A percentile compares a stretch with the other conserved stretches of the same genome.
Evolutionary conservation across 768 basidiomycete species (phyloP).

Genomic region (Phallus indusiatus): DNA sequence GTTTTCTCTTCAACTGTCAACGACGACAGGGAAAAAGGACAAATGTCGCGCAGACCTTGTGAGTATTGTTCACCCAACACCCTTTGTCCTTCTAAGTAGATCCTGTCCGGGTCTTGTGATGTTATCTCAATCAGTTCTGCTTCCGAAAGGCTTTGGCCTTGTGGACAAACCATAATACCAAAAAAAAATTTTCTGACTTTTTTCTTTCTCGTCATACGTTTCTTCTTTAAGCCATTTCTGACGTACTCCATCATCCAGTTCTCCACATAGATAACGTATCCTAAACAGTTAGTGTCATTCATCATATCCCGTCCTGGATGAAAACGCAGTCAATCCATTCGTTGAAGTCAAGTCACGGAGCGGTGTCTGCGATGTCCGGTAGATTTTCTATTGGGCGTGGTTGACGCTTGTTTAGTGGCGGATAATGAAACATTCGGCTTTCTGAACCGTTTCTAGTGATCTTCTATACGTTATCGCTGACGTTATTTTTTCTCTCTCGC

Average conservation of each 20-base stretch:
- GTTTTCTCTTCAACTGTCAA: background rate
- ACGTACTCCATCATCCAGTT: background rate
- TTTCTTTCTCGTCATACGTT: background rate
- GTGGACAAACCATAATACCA: conserved; percentile 5
- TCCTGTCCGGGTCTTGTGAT: background rate
- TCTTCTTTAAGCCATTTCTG: background rate
- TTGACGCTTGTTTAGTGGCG: conserved; percentile 4
- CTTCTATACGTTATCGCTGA: background rate
- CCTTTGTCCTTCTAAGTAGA: too few relatives aligned
- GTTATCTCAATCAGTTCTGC: conserved; percentile 10
- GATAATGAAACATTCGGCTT: conserved; percentile 11
- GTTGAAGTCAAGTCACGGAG: conserved; percentile 4
- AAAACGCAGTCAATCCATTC: conserved; percentile 11
- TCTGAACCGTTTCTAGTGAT: background rate
- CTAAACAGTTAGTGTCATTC: background rate
- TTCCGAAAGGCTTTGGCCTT: conserved; percentile 10
- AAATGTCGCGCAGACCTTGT: too few relatives aligned
- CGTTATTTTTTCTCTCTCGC: background rate
- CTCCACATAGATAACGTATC: background rate
- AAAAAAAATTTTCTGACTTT: conserved; percentile 9
- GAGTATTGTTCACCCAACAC: too few relatives aligned
- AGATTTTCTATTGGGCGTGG: background rate
- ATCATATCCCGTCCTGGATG: background rate
- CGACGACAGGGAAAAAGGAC: too few relatives aligned
- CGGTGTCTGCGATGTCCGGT: background rate